A percentile compares a stretch with the other conserved stretches of the same genome.
These are phyloP conservation scores for Rhododendron simsii DNA, from an alignment of 148 eudicot species.

Conservation along the genomic window DNA sequence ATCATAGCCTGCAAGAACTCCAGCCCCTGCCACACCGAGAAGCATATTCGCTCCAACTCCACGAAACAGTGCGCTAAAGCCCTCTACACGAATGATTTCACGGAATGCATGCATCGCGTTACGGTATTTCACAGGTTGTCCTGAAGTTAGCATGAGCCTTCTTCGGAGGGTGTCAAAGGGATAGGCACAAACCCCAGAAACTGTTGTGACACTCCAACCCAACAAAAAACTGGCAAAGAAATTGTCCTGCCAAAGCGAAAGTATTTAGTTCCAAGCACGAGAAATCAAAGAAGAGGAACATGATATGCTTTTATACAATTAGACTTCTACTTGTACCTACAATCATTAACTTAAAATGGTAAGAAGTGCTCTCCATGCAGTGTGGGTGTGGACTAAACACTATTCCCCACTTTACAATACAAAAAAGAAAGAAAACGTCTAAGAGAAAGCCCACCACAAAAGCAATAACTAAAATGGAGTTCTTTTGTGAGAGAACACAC, in stretches of 20 bases:
- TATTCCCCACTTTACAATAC: background rate
- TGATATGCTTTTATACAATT: background rate
- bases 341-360: background rate
- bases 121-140: conserved; percentile 65
- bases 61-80: conserved; percentile 61
- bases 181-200: conserved; percentile 83
- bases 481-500: background rate
- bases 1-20: conserved; percentile 93
- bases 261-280: background rate
- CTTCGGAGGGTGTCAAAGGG: conserved; percentile 88
- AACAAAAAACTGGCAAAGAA: conserved; percentile 85
- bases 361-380: background rate
- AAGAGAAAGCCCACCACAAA: background rate
- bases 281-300: background rate
- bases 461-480: background rate
- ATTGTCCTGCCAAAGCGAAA: conserved; percentile 54
- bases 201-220: conserved; percentile 85
- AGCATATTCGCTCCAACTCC: conserved; percentile 90
- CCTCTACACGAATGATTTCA: conserved; percentile 70
- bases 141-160: conserved; percentile 96
- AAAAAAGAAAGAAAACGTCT: background rate
- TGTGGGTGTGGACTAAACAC: background rate
- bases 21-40: conserved; percentile 92
- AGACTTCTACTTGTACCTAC: background rate
- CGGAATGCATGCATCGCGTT: conserved; percentile 57